Evolutionary conservation across 1,284 basidiomycete genomes (phyloP), one percentile per base, ranked within the genome.

Genomic region (Mycena sp.): DNA sequence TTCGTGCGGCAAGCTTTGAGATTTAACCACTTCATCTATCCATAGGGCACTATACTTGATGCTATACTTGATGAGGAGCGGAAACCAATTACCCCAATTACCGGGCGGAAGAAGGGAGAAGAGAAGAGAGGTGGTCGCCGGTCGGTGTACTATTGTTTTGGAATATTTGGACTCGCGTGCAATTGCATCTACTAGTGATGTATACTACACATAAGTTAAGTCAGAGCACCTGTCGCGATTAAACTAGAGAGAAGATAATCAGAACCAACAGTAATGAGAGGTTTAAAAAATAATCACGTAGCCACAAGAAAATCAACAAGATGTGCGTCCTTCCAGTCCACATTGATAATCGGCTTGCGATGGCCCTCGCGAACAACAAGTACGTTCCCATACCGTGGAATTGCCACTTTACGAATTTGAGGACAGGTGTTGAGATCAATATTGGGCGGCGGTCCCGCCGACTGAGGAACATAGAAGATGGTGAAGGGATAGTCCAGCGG

Each of bases 401-500:
- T 16, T 0, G 19, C 25, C 11, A 44, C 54, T 4, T 19, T 26
- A 1, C 11, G 7, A 25, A 56, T 26, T 4, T 19, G 32, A 1
- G 29, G 30, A 19, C 54, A 56, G 4, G 6, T 29, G 19, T 41
- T 53, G n/a, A 53, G 25, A 6, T 25, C 2, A n/a, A 19, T 21
- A 4, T 28, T 19, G 3, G 37, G 25, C 1, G 51, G 37, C 3
- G 29, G 3, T 11, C 14, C 4, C 4, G 11, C 14, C n/a, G n/a
- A n/a, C 53, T 55, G 53, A 16, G 53, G 53, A 1, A 37, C 29
- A 10, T 55, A 55, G 30, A 55, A 55, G 10, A 55, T 35, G 5
- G 53, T 55, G 25, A 32, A 55, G 3, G 53, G 2, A 26, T n/a
- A 55, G 16, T 23, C n/a, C 6, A 55, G 29, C 11, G 21, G 21